Evolutionary conservation across 148 eudicot genomes (phyloP).

Genomic region (Vaccinium corymbosum): DNA sequence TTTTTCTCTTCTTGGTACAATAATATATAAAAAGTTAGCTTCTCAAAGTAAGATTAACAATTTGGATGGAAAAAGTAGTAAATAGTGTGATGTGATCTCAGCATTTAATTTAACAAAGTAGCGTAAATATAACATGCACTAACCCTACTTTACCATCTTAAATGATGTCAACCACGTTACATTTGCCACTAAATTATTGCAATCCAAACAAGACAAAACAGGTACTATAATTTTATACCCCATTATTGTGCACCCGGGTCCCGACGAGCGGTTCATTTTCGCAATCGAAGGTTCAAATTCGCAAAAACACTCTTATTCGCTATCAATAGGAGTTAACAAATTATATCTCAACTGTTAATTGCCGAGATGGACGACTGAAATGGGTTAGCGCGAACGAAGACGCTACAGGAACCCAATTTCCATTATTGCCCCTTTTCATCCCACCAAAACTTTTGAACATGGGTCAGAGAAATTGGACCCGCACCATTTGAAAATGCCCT

Average conservation of each 20-base stretch:
- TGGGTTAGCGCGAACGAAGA: no score
- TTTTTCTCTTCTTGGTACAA: no score
- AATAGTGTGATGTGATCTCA: neutral
- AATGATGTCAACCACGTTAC: constrained; percentile 2
- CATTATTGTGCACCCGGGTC: neutral
- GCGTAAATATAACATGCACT: constrained; percentile 5
- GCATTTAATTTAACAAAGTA: neutral
- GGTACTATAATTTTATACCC: neutral
- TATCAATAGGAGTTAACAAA: no score
- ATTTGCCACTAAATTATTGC: neutral
- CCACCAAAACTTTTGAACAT: neutral
- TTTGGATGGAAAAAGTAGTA: neutral
- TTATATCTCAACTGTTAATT: no score
- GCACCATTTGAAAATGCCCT: no score
- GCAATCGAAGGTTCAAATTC: no score
- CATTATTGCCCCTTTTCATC: neutral
- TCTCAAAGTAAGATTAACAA: neutral
- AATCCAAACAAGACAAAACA: neutral
- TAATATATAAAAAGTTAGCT: no score
- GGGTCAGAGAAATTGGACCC: neutral
- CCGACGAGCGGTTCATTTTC: no score
- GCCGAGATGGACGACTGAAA: no score
- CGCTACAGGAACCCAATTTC: no score
- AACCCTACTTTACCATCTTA: neutral
- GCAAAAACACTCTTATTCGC: no score